Evolutionary conservation across 176 grass and related monocot species (phyloP).

Genomic region (Pontederia paniculata): DNA sequence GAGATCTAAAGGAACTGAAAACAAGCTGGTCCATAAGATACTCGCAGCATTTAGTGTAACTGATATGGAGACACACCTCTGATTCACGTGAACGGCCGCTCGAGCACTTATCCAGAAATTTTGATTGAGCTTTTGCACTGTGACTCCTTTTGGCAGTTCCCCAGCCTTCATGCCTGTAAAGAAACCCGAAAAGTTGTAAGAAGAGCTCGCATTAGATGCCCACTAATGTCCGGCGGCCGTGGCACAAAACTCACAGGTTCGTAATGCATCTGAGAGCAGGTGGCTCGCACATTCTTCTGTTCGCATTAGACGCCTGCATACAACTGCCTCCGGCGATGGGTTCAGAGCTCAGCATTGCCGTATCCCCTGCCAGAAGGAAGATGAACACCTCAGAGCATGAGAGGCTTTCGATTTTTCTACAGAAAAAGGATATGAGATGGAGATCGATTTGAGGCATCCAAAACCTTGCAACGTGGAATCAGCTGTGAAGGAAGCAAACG

Average conservation of each 20-base stretch:
- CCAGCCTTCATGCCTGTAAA: not conserved
- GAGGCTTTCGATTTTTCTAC: too few relatives aligned
- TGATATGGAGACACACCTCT: not conserved
- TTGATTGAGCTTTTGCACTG: not conserved
- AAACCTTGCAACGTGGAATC: too few relatives aligned
- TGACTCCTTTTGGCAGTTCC: not conserved
- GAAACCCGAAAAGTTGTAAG: not conserved
- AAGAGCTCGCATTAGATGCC: not conserved
- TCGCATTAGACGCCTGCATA: not conserved
- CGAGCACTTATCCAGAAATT: not conserved
- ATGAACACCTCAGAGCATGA: too few relatives aligned
- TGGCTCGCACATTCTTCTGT: slow-evolving; percentile 4
- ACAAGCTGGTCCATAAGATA: not conserved
- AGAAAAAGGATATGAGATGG: too few relatives aligned
- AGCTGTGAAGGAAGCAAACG: too few relatives aligned
- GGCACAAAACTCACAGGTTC: not conserved
- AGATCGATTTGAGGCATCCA: too few relatives aligned
- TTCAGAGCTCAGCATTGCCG: too few relatives aligned
- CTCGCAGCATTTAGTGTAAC: not conserved
- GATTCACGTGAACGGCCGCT: not conserved
- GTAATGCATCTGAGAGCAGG: slow-evolving; percentile 4
- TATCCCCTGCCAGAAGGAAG: too few relatives aligned
- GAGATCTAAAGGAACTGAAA: not conserved
- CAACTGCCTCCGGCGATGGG: too few relatives aligned
- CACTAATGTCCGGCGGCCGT: not conserved